Evolutionary conservation across 345 rosid species (phyloP).

Genomic region (Firmiana major): DNA sequence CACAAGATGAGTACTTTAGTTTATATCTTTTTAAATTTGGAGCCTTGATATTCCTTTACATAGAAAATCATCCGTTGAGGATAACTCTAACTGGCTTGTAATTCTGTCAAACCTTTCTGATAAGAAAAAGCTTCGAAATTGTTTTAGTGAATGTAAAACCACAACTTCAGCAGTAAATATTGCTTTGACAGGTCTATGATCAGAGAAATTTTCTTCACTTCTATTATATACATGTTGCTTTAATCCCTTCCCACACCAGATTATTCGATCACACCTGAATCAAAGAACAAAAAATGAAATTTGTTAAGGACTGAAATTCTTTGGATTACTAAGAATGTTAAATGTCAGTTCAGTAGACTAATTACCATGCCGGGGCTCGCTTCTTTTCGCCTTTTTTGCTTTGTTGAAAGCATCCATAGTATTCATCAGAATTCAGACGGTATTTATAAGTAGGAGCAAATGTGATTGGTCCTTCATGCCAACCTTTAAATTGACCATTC

Average conservation of each 20-base stretch:
- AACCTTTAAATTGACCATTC: conserved; percentile 58
- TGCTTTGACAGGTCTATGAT: conserved; percentile 78
- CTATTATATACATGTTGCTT: conserved; percentile 59
- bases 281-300: neutral
- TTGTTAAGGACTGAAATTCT: neutral
- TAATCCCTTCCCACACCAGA: conserved; percentile 62
- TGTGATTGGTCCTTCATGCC: conserved; percentile 64
- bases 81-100: conserved; percentile 20
- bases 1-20: neutral
- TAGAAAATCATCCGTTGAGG: conserved; percentile 29
- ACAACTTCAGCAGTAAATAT: conserved; percentile 47
- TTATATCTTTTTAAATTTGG: neutral
- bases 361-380: conserved; percentile 81
- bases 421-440: conserved; percentile 51
- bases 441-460: conserved; percentile 86
- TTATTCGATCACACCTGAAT: conserved; percentile 70
- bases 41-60: conserved; percentile 31
- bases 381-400: conserved; percentile 48
- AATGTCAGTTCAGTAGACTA: neutral
- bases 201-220: conserved; percentile 66
- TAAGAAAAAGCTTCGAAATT: conserved; percentile 39
- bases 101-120: conserved; percentile 52
- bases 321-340: too few relatives aligned
- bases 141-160: conserved; percentile 18
- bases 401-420: conserved; percentile 49